Percentiles rank a stretch among this genome's conserved stretches.
phyloP scores from a whole-genome alignment of 371 early-diverging fungal genomes.

The Syncephalastrum monosporum region DNA sequence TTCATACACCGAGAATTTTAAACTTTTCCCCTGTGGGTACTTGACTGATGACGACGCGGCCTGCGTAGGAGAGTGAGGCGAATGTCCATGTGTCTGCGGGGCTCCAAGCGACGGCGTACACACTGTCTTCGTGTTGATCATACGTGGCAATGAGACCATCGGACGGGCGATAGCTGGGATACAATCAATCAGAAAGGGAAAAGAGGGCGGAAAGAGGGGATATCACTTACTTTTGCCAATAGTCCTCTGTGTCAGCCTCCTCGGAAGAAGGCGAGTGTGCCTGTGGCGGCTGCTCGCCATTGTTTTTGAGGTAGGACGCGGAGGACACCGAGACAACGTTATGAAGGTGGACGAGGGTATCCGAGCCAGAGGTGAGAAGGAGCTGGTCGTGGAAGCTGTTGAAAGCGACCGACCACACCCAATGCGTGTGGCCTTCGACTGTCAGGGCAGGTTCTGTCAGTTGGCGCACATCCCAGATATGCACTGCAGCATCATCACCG shows the following conservation, averaged over 20 bases:
- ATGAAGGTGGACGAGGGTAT: conserved; percentile 83
- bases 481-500: conserved; percentile 81
- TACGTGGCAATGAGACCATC: conserved; percentile 83
- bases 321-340: conserved; percentile 83
- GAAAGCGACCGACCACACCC: conserved; percentile 84
- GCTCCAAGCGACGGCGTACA: conserved; percentile 89
- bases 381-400: conserved; percentile 91
- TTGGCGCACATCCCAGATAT: conserved; percentile 83
- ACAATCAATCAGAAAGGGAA: background rate
- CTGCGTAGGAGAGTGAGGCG: conserved; percentile 91
- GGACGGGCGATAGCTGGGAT: conserved; percentile 48
- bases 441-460: conserved; percentile 52
- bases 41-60: conserved; percentile 83
- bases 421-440: conserved; percentile 81
- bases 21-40: conserved; percentile 90
- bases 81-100: conserved; percentile 91
- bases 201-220: conserved; percentile 2
- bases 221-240: conserved; percentile 2
- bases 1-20: conserved; percentile 69
- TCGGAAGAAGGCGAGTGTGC: conserved; percentile 16
- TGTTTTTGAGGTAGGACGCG: conserved; percentile 49
- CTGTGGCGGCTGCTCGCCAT: conserved; percentile 17
- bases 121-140: conserved; percentile 93
- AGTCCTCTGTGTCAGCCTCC: conserved; percentile 11
- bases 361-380: conserved; percentile 79